Conservation (phyloP, 2,329 filamentous ascomycete genomes). For the Colletotrichum sojae region DNA sequence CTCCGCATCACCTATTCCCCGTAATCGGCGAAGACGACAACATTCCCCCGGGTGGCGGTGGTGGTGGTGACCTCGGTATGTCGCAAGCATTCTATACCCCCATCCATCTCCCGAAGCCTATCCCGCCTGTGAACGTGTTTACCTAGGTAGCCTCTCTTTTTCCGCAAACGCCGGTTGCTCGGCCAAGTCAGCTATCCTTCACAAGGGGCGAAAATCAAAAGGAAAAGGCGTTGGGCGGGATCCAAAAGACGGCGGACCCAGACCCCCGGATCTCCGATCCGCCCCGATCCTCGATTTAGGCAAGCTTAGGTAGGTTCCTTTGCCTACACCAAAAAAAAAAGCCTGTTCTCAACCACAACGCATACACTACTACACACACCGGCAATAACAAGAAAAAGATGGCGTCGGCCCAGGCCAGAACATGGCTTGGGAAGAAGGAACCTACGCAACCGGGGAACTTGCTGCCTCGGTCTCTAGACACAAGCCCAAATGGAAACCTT, state of each 20-base stretch:
- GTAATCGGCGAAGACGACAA: conserved; percentile 6
- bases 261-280: conserved; percentile 22
- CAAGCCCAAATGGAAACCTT: too few species aligned
- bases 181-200: not conserved
- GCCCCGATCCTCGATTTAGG: conserved; percentile 12
- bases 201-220: not conserved
- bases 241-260: conserved; percentile 8
- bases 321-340: too few species aligned
- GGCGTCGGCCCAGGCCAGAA: conserved; percentile 3
- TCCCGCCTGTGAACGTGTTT: not conserved
- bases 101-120: too few species aligned
- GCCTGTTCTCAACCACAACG: too few species aligned
- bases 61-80: not conserved
- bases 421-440: too few species aligned
- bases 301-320: too few species aligned
- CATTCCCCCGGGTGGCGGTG: too few species aligned
- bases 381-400: not conserved
- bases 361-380: too few species aligned
- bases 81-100: not conserved
- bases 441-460: too few species aligned
- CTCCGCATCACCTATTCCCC: not conserved
- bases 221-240: not conserved
- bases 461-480: too few species aligned
- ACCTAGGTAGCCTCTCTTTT: not conserved
- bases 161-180: conserved; percentile 4